phyloP scores from a whole-genome alignment of 768 basidiomycete species.

The Ephemerocybe angulata region DNA sequence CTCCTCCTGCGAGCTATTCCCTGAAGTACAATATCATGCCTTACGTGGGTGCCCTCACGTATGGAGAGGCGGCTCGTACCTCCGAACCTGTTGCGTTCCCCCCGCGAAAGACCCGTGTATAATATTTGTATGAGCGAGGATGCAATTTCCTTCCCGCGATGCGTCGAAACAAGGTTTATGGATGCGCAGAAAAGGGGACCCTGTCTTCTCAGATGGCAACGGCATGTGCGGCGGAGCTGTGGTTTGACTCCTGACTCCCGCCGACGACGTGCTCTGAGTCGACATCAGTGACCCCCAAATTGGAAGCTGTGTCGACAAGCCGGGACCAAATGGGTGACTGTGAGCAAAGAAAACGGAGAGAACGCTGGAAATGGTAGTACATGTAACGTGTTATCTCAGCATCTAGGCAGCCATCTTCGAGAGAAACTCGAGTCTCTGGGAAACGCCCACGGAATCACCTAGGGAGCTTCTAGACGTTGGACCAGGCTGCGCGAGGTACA shows the following conservation, averaged over 20 bases:
- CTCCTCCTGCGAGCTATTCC: conserved; percentile 60
- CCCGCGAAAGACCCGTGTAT: conserved; percentile 36
- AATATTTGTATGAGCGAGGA: conserved; percentile 13
- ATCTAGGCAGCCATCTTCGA: neutral
- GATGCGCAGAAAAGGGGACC: neutral
- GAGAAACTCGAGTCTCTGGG: neutral
- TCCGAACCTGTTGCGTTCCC: conserved; percentile 38
- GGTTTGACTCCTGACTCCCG: no score
- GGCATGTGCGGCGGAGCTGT: no score
- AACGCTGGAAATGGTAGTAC: neutral
- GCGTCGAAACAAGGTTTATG: neutral
- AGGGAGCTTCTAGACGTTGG: neutral
- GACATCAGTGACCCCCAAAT: neutral
- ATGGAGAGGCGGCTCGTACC: conserved; percentile 64
- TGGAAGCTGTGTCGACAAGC: neutral
- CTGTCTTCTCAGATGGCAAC: no score
- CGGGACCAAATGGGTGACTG: neutral
- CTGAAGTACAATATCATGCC: conserved; percentile 92
- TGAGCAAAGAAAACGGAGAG: neutral
- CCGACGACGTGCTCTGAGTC: no score
- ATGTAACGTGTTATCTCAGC: neutral
- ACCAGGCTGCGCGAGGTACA: no score
- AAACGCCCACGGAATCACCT: neutral
- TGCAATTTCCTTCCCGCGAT: neutral
- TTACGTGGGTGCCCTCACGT: conserved; percentile 74